Evolutionary conservation across 1,284 basidiomycete species (phyloP).

Genomic region (Stereum hirsutum): DNA sequence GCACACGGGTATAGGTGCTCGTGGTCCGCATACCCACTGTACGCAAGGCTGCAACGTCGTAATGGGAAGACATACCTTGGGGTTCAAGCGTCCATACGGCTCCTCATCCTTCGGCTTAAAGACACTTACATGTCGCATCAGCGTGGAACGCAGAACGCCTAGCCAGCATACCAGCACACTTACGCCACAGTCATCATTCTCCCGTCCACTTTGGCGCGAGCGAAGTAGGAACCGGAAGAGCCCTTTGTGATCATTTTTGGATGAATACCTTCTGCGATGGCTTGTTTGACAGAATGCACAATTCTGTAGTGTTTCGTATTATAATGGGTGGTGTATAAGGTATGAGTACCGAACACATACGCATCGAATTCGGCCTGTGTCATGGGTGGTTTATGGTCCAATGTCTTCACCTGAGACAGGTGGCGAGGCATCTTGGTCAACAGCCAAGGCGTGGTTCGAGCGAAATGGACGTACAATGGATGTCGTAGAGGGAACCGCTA

Average conservation of each 20-base stretch:
- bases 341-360: conserved; percentile 45
- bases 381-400: conserved; percentile 72
- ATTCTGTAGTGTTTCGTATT: no score
- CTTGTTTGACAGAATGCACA: conserved; percentile 54
- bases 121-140: conserved; percentile 36
- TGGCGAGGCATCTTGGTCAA: conserved; percentile 4
- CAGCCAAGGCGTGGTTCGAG: conserved; percentile 2
- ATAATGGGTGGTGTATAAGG: no score
- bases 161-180: conserved; percentile 19
- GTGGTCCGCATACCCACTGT: conserved; percentile 8
- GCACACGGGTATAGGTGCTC: no score
- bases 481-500: conserved; percentile 20
- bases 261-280: conserved; percentile 70
- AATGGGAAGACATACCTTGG: conserved; percentile 41
- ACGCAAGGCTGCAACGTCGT: conserved; percentile 4
- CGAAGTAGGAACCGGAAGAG: conserved; percentile 83
- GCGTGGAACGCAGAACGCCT: neutral
- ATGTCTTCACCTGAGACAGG: conserved; percentile 60
- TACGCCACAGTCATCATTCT: conserved; percentile 72
- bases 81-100: conserved; percentile 76
- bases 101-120: conserved; percentile 92
- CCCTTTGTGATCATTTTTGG: conserved; percentile 86
- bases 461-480: conserved; percentile 26
- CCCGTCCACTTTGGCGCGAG: conserved; percentile 63
- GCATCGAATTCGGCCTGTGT: conserved; percentile 58